Percentiles rank a stretch among this genome's conserved stretches.
Evolutionary conservation across 1,284 basidiomycete genomes (phyloP).

Genomic region (Pholiota adiposa): DNA sequence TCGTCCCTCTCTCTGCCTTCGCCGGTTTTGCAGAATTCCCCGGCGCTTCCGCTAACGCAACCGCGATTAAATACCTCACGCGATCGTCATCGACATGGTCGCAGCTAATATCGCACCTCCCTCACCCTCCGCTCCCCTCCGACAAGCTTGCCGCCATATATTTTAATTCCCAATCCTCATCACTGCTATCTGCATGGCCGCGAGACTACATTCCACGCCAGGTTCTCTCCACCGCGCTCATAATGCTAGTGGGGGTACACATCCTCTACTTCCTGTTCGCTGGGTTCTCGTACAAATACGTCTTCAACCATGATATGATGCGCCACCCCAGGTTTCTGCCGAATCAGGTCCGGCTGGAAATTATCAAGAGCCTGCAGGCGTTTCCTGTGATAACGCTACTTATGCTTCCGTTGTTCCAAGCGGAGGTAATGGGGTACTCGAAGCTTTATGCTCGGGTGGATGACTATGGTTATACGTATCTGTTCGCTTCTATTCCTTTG

Average conservation of each 20-base stretch:
- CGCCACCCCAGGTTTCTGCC: constrained; percentile 93
- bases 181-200: constrained; percentile 70
- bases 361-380: constrained; percentile 73
- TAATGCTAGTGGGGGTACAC: constrained; percentile 85
- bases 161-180: constrained; percentile 29
- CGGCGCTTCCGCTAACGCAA: constrained; percentile 33
- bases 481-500: constrained; percentile 66
- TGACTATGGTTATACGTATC: constrained; percentile 73
- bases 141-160: constrained; percentile 39
- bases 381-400: constrained; percentile 84
- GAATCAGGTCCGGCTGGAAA: constrained; percentile 87
- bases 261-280: constrained; percentile 90
- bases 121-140: constrained; percentile 53
- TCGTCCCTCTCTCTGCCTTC: constrained; percentile 75
- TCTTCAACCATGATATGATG: constrained; percentile 98
- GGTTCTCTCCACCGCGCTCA: constrained; percentile 68
- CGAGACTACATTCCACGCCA: constrained; percentile 84
- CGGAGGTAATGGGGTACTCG: constrained; percentile 88
- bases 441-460: constrained; percentile 79
- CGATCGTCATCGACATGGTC: constrained; percentile 50
- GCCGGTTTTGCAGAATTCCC: constrained; percentile 35
- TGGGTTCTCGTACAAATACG: constrained; percentile 78
- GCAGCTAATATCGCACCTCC: constrained; percentile 58
- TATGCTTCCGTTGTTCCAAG: constrained; percentile 94
- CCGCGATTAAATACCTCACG: constrained; percentile 38